These are phyloP conservation scores for Talaromyces sp. DNA, from an alignment of 2,329 filamentous ascomycete genomes.

Conservation along the genomic window DNA sequence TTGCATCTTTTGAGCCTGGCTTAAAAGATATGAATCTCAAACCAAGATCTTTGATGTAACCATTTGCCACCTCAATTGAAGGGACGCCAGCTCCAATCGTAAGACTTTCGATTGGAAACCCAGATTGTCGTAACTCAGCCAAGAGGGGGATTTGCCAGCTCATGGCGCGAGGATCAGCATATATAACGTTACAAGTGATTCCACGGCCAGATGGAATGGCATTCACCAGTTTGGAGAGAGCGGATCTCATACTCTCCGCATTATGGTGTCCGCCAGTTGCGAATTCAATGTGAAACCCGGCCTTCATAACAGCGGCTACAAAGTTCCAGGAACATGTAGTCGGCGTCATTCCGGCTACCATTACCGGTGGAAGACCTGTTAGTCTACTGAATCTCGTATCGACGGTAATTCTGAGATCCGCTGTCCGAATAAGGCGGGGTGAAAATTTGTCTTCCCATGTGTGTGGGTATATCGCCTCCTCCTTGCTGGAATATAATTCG, in stretches of 20 bases:
- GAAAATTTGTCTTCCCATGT: conserved; percentile 32
- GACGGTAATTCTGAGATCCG: conserved; percentile 80
- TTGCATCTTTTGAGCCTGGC: conserved; percentile 80
- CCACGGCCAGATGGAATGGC: conserved; percentile 65
- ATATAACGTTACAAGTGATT: conserved; percentile 51
- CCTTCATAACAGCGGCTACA: conserved; percentile 84
- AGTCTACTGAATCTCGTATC: conserved; percentile 94
- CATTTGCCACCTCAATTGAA: conserved; percentile 84
- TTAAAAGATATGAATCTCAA: conserved; percentile 94
- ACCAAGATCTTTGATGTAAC: conserved; percentile 87
- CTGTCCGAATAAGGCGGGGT: conserved; percentile 86
- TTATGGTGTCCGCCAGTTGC: conserved; percentile 86
- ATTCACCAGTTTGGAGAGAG: conserved; percentile 42
- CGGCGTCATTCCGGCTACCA: conserved; percentile 93
- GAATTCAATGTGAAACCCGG: conserved; percentile 89
- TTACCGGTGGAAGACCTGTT: conserved; percentile 77
- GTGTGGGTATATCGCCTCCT: not conserved
- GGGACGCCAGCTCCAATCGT: conserved; percentile 94
- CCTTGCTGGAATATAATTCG: not conserved
- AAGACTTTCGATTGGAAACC: conserved; percentile 83
- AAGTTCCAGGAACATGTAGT: conserved; percentile 87
- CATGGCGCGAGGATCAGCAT: conserved; percentile 49
- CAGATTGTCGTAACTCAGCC: conserved; percentile 57
- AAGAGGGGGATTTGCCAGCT: conserved; percentile 50
- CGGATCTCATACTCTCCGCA: conserved; percentile 37